phyloP scores from a whole-genome alignment of 2,329 filamentous ascomycete genomes.

The Fusarium irregulare region DNA sequence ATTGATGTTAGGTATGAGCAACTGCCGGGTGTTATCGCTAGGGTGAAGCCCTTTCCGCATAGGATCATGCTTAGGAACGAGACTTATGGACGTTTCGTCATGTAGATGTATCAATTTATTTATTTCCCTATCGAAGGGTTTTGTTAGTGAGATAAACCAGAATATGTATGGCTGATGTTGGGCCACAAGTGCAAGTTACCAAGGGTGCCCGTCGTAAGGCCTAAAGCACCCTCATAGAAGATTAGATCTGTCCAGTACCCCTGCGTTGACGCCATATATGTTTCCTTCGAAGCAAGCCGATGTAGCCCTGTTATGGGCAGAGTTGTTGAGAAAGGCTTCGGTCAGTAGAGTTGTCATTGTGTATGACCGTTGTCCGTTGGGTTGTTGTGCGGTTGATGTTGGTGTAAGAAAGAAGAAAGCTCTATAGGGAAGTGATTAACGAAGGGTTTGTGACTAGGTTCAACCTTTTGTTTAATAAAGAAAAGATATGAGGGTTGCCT shows the following conservation, averaged over 20 bases:
- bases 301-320: neutral
- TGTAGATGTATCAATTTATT: neutral
- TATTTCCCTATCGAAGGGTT: neutral
- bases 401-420: neutral
- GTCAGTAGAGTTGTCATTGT: neutral
- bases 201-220: neutral
- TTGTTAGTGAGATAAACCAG: neutral
- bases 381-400: neutral
- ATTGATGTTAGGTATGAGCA: slow-evolving; percentile 41
- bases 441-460: neutral
- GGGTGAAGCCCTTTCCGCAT: slow-evolving; percentile 9
- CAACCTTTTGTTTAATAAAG: neutral
- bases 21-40: slow-evolving; percentile 21
- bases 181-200: neutral
- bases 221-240: neutral
- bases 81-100: neutral
- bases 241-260: neutral
- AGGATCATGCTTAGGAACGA: neutral
- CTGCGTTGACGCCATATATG: no score
- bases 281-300: neutral
- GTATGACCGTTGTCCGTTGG: neutral
- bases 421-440: accelerated
- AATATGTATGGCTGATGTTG: neutral
- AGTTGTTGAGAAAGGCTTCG: neutral
- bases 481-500: neutral